Conservation (phyloP, 2,329 filamentous ascomycete genomes). For the Sclerotinia subarctica region DNA sequence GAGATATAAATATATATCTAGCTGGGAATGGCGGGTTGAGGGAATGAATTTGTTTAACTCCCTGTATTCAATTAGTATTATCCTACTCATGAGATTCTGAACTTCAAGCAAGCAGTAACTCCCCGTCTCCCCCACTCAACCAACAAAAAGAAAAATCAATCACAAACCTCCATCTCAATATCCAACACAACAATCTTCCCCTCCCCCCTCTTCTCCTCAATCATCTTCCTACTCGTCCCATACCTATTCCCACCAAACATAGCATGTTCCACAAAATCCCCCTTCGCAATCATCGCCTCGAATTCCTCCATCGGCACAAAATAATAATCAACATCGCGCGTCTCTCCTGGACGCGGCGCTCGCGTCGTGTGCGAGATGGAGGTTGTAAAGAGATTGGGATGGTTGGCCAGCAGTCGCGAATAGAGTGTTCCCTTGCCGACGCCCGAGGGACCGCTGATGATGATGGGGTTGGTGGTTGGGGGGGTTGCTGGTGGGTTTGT, state of each 20-base stretch:
- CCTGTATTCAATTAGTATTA: constrained; percentile 44
- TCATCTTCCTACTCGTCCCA: constrained; percentile 77
- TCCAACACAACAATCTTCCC: constrained; percentile 79
- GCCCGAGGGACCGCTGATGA: constrained; percentile 77
- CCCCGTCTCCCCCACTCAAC: too few species aligned
- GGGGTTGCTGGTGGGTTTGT: constrained; percentile 19
- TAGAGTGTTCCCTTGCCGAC: constrained; percentile 80
- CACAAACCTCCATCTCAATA: constrained; percentile 86
- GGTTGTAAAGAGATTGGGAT: constrained; percentile 54
- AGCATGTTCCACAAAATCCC: constrained; percentile 81
- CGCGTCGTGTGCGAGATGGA: constrained; percentile 78
- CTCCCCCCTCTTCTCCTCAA: constrained; percentile 65
- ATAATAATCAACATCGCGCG: constrained; percentile 77
- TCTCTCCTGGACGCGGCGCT: constrained; percentile 68
- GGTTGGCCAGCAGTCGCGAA: constrained; percentile 62
- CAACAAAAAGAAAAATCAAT: background rate
- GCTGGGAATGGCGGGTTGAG: constrained; percentile 51
- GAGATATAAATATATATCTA: constrained; percentile 80
- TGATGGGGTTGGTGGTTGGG: constrained; percentile 51
- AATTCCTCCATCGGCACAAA: constrained; percentile 69
- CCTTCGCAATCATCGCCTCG: constrained; percentile 60
- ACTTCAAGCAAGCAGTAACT: background rate
- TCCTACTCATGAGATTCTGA: background rate
- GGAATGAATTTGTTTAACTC: constrained; percentile 83
- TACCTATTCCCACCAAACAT: constrained; percentile 84